Evolutionary conservation across 1,284 basidiomycete species (phyloP).

Genomic region (Ceratobasidium papillatum): DNA sequence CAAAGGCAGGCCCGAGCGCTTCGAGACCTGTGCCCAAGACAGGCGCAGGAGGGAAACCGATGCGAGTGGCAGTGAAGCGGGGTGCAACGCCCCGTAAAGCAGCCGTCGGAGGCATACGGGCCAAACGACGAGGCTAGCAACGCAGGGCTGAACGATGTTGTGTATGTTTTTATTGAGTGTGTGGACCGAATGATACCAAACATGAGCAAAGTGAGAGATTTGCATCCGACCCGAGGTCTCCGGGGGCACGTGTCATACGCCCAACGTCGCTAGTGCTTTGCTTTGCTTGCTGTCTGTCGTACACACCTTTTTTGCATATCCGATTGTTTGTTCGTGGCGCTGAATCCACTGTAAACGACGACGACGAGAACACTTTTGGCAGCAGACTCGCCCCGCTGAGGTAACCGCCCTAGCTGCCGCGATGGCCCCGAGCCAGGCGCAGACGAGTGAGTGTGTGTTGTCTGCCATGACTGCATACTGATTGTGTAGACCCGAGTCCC

Average conservation of each 20-base stretch:
- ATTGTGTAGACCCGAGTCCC: slow-evolving; percentile 20
- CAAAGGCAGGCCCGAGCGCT: neutral
- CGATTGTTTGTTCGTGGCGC: neutral
- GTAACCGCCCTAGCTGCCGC: neutral
- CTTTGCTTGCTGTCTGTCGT: slow-evolving; percentile 29
- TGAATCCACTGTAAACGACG: neutral
- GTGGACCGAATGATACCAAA: neutral
- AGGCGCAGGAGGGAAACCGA: slow-evolving; percentile 8
- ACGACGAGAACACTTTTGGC: neutral
- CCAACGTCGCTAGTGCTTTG: slow-evolving; percentile 14
- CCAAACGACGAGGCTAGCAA: slow-evolving; percentile 11
- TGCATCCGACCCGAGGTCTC: slow-evolving; percentile 27
- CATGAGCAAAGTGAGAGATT: neutral
- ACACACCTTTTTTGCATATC: slow-evolving; percentile 1
- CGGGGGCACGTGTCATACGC: slow-evolving; percentile 31
- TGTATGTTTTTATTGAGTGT: neutral
- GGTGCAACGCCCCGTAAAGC: slow-evolving; percentile 20
- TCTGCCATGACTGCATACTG: neutral
- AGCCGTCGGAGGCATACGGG: slow-evolving; percentile 7
- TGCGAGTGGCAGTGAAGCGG: slow-evolving; percentile 23
- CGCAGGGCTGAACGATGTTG: neutral
- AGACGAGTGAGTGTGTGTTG: slow-evolving; percentile 8
- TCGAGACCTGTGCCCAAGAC: neutral
- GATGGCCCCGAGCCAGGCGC: slow-evolving; percentile 36
- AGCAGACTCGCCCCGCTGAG: no score